These are phyloP conservation scores for Pseudogymnoascus sp. DNA, from an alignment of 2,329 filamentous ascomycete species.

Conservation along the genomic window DNA sequence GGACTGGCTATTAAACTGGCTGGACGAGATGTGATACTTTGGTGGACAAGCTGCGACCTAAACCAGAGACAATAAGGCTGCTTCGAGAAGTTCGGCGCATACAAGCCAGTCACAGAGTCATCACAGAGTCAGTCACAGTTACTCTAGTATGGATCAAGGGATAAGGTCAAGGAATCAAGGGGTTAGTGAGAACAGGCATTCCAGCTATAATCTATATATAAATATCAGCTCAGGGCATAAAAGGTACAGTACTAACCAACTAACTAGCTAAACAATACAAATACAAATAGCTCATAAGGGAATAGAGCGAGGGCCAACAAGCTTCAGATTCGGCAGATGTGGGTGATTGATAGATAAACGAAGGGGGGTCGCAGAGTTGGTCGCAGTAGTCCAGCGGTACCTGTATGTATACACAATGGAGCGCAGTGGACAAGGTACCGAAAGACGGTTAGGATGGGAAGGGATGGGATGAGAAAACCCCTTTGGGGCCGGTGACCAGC, in stretches of 20 bases:
- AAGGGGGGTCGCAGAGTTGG: background rate
- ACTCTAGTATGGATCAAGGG: background rate
- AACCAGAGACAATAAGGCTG: background rate
- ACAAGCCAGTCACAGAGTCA: too few species aligned
- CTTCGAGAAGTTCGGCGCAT: conserved; percentile 6
- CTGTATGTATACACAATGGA: background rate
- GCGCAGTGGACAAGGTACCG: background rate
- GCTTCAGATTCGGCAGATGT: background rate
- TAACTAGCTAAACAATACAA: too few species aligned
- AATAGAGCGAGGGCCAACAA: background rate
- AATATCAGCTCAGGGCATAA: background rate
- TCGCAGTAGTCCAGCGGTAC: background rate
- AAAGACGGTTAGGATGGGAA: background rate
- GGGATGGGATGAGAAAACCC: background rate
- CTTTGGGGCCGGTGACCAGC: background rate
- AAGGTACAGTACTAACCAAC: too few species aligned
- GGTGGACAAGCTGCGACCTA: background rate
- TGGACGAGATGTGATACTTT: conserved; percentile 2
- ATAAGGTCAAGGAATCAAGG: too few species aligned
- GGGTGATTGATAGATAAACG: background rate
- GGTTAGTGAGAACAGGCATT: background rate
- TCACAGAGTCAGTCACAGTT: background rate
- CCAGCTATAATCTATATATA: background rate
- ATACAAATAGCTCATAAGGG: conserved; percentile 2
- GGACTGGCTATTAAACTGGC: background rate